Conservation (phyloP, 1,139 yeast species). For the Candida sp. region DNA sequence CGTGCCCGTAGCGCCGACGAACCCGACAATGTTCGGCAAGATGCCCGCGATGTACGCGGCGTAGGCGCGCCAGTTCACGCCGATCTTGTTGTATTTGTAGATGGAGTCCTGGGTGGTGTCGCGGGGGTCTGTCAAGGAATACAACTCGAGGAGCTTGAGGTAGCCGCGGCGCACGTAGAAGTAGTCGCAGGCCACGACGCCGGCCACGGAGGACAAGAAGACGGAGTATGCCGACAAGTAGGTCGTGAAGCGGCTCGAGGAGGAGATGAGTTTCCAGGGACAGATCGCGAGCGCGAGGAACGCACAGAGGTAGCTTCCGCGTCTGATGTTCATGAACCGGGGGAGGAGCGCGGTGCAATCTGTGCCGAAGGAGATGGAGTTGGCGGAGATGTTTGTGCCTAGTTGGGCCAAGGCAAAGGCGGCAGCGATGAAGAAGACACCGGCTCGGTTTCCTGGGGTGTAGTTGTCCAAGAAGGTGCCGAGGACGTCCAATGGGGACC, state of each 20-base stretch:
- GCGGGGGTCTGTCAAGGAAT: conserved; percentile 44
- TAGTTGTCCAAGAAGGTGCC: conserved; percentile 64
- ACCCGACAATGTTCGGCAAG: conserved; percentile 85
- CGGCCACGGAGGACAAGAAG: conserved; percentile 86
- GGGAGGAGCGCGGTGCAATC: conserved; percentile 89
- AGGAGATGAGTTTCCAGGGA: conserved; percentile 86
- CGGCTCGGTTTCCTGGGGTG: conserved; percentile 69
- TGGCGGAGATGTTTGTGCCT: conserved; percentile 93
- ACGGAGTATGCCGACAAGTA: conserved; percentile 87
- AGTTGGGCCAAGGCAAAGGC: conserved; percentile 86
- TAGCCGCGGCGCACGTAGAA: conserved; percentile 78
- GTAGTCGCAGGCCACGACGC: conserved; percentile 81
- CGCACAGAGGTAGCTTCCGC: conserved; percentile 86
- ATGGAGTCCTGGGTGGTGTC: conserved; percentile 31
- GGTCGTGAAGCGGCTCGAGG: conserved; percentile 80
- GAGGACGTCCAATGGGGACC: conserved; percentile 89
- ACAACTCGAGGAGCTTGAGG: conserved; percentile 66
- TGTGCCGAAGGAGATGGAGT: conserved; percentile 89
- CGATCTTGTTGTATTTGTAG: conserved; percentile 65
- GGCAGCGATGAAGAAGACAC: conserved; percentile 78
- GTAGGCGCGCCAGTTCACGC: conserved; percentile 84
- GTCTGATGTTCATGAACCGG: conserved; percentile 75
- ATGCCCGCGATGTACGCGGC: conserved; percentile 77
- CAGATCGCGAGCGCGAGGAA: conserved; percentile 75
- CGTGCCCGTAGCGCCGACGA: conserved; percentile 78